Conservation (phyloP, 108 stramenopile genomes). For the Cyclotella atomus region DNA sequence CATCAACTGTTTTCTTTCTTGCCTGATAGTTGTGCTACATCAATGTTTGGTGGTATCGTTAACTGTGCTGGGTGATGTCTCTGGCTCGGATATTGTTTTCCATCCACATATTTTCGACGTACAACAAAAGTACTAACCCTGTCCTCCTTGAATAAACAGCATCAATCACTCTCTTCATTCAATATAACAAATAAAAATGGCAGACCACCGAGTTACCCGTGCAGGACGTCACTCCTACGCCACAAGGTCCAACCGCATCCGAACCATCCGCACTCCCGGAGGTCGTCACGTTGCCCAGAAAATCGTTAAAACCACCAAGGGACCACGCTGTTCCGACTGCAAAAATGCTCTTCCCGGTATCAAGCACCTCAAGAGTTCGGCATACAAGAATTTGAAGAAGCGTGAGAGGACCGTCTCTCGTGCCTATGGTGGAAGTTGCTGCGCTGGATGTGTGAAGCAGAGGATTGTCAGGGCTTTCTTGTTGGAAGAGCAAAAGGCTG, state of each 20-base stretch:
- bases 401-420: constrained; percentile 97
- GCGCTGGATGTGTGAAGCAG: constrained; percentile 90
- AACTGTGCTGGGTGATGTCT: constrained; percentile 14
- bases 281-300: constrained; percentile 90
- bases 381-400: constrained; percentile 88
- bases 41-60: constrained; percentile 24
- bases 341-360: constrained; percentile 87
- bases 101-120: constrained; percentile 15
- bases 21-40: constrained; percentile 47
- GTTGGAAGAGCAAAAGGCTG: constrained; percentile 99
- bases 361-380: constrained; percentile 69
- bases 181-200: constrained; percentile 54
- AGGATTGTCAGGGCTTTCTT: constrained; percentile 98
- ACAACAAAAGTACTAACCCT: neutral
- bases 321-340: constrained; percentile 96
- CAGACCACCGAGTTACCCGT: constrained; percentile 94
- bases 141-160: neutral
- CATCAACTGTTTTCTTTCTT: constrained; percentile 26
- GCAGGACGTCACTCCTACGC: constrained; percentile 95
- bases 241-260: constrained; percentile 85
- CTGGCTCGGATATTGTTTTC: constrained; percentile 15
- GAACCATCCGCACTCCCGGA: constrained; percentile 89
- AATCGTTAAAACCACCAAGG: constrained; percentile 89
- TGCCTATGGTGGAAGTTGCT: constrained; percentile 95
- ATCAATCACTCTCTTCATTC: constrained; percentile 2